phyloP scores from a whole-genome alignment of 2,329 filamentous ascomycete genomes.

The Cercospora sp. region DNA sequence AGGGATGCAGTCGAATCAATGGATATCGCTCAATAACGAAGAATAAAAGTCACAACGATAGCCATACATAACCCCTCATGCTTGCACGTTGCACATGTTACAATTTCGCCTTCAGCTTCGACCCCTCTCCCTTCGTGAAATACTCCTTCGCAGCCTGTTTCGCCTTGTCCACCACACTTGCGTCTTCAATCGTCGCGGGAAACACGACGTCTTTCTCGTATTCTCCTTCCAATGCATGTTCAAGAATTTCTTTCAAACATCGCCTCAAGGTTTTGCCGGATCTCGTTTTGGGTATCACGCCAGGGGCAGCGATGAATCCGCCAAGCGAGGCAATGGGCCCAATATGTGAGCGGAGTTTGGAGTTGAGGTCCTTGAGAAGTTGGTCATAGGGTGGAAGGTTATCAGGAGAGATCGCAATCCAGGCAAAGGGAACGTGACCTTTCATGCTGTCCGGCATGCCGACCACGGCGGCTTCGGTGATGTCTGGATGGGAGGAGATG shows the following conservation, averaged over 20 bases:
- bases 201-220: conserved; percentile 71
- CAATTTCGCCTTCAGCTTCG: conserved; percentile 40
- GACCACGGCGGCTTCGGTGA: conserved; percentile 84
- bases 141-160: conserved; percentile 71
- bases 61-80: background rate
- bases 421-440: conserved; percentile 88
- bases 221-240: conserved; percentile 74
- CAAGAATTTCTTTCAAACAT: conserved; percentile 78
- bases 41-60: background rate
- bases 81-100: conserved; percentile 11
- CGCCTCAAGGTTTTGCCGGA: conserved; percentile 88
- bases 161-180: conserved; percentile 70
- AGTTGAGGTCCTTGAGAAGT: conserved; percentile 66
- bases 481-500: conserved; percentile 73
- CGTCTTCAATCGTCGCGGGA: conserved; percentile 84
- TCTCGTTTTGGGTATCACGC: conserved; percentile 88
- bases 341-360: conserved; percentile 73
- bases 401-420: conserved; percentile 61
- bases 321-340: conserved; percentile 83
- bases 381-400: conserved; percentile 47
- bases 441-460: conserved; percentile 83
- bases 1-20: background rate
- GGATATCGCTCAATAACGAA: background rate
- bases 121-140: conserved; percentile 54
- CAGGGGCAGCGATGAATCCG: conserved; percentile 79